Base-by-base conservation (phyloP, 805 yeast species). In the Yarrowia deformans region DNA sequence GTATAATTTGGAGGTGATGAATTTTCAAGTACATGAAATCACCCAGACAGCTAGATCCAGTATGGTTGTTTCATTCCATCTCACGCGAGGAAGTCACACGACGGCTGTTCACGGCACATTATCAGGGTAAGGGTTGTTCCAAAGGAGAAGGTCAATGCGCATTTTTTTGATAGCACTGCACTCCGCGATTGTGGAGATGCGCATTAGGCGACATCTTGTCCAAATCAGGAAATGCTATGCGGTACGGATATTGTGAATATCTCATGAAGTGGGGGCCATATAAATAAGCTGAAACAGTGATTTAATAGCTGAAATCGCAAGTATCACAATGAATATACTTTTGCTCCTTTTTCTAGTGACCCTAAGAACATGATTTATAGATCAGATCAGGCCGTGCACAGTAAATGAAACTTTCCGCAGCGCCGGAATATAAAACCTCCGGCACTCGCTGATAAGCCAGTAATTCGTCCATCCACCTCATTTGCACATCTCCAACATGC, bases 191-290 rank as follows among this genome's bases (percentile, higher is more conserved):
- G 66, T 43, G 66, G 66, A 60, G 63, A 56, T 40, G 63, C 63
- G 63, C 63, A 40, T 29, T 37, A 40, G 43, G 63, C 63, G 63
- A 23, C 40, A 56, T 40, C 63, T 60, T 43, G 32, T 58, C 52
- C 66, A 45, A 60, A 60, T 60, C 52, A 60, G 66, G 66, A 60
- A 60, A 45, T 43, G 42, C 66, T 60, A 60, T 60, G 66, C 66
- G 66, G 63, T 3, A 6, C 12, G 7, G 14, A 56, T 5, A 2
- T 6, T 1, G 14, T 3, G 12, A 3, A 13, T 39, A 39, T 9
- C 29, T 4, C 45, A 8, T 2, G 14, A 14, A 9, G 42, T 14
- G 3, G 13, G 23, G 14, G 23, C 8, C 4, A 32, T 18, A 37
- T 7, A 13, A 12, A 14, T 16, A 32, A 49, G 8, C 8, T 16